A percentile compares a stretch with the other conserved stretches of the same genome.
Conservation (phyloP, 108 stramenopile genomes). For the Epipyxis sp. region DNA sequence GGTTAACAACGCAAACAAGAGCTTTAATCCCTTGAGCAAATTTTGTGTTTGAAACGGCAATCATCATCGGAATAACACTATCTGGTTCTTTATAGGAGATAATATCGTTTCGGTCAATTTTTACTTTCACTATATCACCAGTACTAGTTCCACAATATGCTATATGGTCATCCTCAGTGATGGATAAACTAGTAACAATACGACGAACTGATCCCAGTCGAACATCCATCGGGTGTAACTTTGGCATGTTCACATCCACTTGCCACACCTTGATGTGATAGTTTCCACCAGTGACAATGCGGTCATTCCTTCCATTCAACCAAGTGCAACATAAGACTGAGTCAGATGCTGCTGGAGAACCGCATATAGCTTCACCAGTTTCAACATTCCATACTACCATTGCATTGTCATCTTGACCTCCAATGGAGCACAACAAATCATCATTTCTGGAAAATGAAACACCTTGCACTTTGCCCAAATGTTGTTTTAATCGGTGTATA, state of each 20-base stretch:
- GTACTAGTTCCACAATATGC: conserved; percentile 73
- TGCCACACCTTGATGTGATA: conserved; percentile 73
- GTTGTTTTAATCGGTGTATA: conserved; percentile 64
- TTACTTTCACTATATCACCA: conserved; percentile 74
- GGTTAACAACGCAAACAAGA: conserved; percentile 65
- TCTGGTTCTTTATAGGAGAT: conserved; percentile 69
- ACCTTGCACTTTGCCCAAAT: conserved; percentile 67
- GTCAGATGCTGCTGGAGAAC: conserved; percentile 67
- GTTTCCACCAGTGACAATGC: conserved; percentile 74
- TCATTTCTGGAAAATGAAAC: conserved; percentile 63
- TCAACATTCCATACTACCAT: conserved; percentile 74
- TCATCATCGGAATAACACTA: conserved; percentile 54
- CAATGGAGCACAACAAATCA: conserved; percentile 64
- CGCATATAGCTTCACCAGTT: conserved; percentile 67
- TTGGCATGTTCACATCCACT: conserved; percentile 64
- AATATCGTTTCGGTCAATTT: conserved; percentile 71
- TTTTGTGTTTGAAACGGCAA: conserved; percentile 58
- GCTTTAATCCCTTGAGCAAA: conserved; percentile 66
- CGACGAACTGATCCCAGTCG: conserved; percentile 69
- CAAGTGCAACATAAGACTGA: conserved; percentile 63
- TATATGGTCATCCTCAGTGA: conserved; percentile 67
- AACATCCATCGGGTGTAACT: conserved; percentile 72
- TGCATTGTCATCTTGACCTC: conserved; percentile 82
- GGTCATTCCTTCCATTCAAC: conserved; percentile 70
- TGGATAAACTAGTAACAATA: conserved; percentile 67